phyloP scores from a whole-genome alignment of 2,329 filamentous ascomycete species.

The Nannizziopsis arthrosporioides region DNA sequence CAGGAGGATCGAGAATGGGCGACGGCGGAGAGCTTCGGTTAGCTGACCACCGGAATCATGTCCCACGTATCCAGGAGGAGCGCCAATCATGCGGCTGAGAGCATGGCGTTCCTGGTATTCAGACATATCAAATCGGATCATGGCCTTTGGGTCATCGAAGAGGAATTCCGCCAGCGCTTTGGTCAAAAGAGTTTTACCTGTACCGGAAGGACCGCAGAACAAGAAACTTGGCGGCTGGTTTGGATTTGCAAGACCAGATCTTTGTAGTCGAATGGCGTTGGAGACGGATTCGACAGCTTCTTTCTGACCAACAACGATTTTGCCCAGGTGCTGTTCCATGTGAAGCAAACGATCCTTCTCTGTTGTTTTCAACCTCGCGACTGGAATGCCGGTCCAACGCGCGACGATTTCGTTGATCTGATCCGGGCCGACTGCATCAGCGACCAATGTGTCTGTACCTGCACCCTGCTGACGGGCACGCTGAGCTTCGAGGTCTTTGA shows the following conservation, averaged over 20 bases:
- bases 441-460: slow-evolving; percentile 64
- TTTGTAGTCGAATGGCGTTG: slow-evolving; percentile 88
- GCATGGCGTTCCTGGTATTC: slow-evolving; percentile 97
- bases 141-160: slow-evolving; percentile 91
- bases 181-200: slow-evolving; percentile 91
- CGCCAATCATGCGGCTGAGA: slow-evolving; percentile 92
- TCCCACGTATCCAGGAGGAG: slow-evolving; percentile 90
- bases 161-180: slow-evolving; percentile 96
- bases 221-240: slow-evolving; percentile 97
- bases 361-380: slow-evolving; percentile 82
- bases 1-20: slow-evolving; percentile 92
- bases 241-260: slow-evolving; percentile 86
- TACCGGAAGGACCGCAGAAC: slow-evolving; percentile 96
- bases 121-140: slow-evolving; percentile 99
- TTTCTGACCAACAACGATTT: slow-evolving; percentile 82
- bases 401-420: slow-evolving; percentile 99
- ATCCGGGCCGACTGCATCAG: slow-evolving; percentile 87
- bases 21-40: slow-evolving; percentile 83
- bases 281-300: slow-evolving; percentile 89
- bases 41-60: slow-evolving; percentile 93
- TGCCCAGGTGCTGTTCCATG: slow-evolving; percentile 79
- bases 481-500: slow-evolving; percentile 68
- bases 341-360: slow-evolving; percentile 98
- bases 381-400: slow-evolving; percentile 95
- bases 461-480: slow-evolving; percentile 65